Base-by-base conservation (phyloP, 352 stramenopile species). In the Phytopythium delawarense region DNA sequence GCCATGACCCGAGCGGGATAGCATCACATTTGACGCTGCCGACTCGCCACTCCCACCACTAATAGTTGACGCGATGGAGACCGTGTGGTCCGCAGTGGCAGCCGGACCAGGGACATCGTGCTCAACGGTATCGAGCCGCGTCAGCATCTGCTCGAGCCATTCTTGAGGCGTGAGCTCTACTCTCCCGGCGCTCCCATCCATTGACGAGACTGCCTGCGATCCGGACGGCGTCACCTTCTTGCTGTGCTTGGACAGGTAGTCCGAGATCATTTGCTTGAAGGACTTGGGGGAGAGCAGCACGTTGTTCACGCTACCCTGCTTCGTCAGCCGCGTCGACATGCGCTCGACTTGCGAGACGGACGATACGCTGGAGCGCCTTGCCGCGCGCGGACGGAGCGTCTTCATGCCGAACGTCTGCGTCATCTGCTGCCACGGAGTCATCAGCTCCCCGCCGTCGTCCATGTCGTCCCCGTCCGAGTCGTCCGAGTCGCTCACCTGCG, bases 371-470 rank as follows among this genome's bases (percentile, higher is more conserved):
- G 80, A 89, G 13, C 83, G 70, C 12, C 79, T 68, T n/a, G 68
- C 67, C 2, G 71, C 75, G 20, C 72, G 68, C 44, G 67, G 64
- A 20, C 63, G 60, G 5, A 74, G 63, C 15, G 44, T 56, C 52
- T 85, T 84, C 73, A 92, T 92, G 32, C 84, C 81, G 39, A 92
- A 90, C 7, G 81, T 92, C 46, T 90, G 82, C 2, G 84, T 92
- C 81, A 92, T 92, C 65, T 92, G 84, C 52, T 92, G 84, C 84
- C 84, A 92, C 20, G 82, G 84, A 1, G 84, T 91, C 79, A 92
- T 88, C 30, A 64, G 83, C 72, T 88, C 85, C 44, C 91, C 82
- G 61, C 88, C 82, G 32, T 92, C 84, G 30, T 78, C 89, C 28
- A 62, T 82, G 71, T 89, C 84, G 52, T 92, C 80, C 59, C 85